A percentile compares a stretch with the other conserved stretches of the same genome.
phyloP scores from a whole-genome alignment of 2,329 filamentous ascomycete genomes.

The Conoideocrella luteorostrata region DNA sequence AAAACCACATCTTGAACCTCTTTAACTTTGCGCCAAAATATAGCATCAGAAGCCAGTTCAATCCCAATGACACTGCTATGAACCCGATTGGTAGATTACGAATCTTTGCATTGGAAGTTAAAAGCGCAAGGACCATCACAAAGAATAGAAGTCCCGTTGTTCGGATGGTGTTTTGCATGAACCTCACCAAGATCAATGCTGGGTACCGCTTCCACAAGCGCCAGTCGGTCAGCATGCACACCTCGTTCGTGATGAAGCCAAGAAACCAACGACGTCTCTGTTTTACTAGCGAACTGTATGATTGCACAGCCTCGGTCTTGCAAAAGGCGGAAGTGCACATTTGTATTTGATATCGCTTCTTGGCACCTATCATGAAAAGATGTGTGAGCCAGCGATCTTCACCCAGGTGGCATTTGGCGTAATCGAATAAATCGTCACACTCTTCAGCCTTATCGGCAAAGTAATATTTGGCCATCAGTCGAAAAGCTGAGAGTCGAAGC shows the following conservation, averaged over 20 bases:
- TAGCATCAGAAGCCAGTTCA: conserved; percentile 94
- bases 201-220: conserved; percentile 89
- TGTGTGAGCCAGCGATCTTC: conserved; percentile 97
- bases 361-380: conserved; percentile 96
- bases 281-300: conserved; percentile 78
- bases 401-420: conserved; percentile 88
- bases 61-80: conserved; percentile 82
- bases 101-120: conserved; percentile 75
- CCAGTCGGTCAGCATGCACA: conserved; percentile 94
- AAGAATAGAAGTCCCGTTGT: conserved; percentile 93
- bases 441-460: conserved; percentile 96
- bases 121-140: conserved; percentile 80
- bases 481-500: conserved; percentile 90
- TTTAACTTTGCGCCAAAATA: conserved; percentile 86
- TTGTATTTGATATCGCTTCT: conserved; percentile 89
- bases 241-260: conserved; percentile 96
- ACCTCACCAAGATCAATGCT: conserved; percentile 75
- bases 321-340: conserved; percentile 98
- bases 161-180: conserved; percentile 93
- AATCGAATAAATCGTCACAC: conserved; percentile 93
- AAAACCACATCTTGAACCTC: conserved; percentile 90
- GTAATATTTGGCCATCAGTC: conserved; percentile 96
- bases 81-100: conserved; percentile 83
- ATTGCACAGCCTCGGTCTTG: conserved; percentile 95
- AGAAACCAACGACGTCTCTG: conserved; percentile 95